A percentile compares a stretch with the other conserved stretches of the same genome.
phyloP scores from a whole-genome alignment of 78 protist species.

The Cavenderia fasciculata region DNA sequence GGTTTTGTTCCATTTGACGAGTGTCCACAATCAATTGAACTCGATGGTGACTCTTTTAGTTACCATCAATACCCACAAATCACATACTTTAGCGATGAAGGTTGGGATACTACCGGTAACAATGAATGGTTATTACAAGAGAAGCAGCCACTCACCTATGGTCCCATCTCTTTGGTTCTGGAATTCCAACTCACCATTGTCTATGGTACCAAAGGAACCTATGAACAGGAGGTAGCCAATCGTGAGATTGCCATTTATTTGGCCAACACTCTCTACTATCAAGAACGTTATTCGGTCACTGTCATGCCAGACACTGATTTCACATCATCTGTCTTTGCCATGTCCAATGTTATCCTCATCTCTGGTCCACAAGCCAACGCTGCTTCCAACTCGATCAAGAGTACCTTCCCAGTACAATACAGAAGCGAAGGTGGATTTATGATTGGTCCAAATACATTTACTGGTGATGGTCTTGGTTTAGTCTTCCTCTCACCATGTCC shows the following conservation, averaged over 20 bases:
- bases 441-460: neutral
- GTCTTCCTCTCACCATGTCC: constrained; percentile 26
- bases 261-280: constrained; percentile 25
- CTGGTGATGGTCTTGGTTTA: neutral
- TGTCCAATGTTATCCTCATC: constrained; percentile 14
- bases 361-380: constrained; percentile 36
- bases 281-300: constrained; percentile 15
- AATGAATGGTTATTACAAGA: constrained; percentile 19
- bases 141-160: constrained; percentile 14
- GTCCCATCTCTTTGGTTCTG: constrained; percentile 30
- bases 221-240: neutral
- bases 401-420: constrained; percentile 5
- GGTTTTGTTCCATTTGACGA: constrained; percentile 23
- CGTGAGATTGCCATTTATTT: constrained; percentile 10
- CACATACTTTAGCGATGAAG: neutral
- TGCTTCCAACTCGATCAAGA: neutral
- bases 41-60: constrained; percentile 27
- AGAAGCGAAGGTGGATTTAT: neutral
- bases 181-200: constrained; percentile 27
- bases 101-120: too few species aligned
- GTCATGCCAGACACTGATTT: constrained; percentile 27
- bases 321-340: neutral
- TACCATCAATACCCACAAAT: neutral
- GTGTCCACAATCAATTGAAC: neutral
- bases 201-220: constrained; percentile 39